Conservation (phyloP, 1,284 basidiomycete species). For the Earliella scabrosa region DNA sequence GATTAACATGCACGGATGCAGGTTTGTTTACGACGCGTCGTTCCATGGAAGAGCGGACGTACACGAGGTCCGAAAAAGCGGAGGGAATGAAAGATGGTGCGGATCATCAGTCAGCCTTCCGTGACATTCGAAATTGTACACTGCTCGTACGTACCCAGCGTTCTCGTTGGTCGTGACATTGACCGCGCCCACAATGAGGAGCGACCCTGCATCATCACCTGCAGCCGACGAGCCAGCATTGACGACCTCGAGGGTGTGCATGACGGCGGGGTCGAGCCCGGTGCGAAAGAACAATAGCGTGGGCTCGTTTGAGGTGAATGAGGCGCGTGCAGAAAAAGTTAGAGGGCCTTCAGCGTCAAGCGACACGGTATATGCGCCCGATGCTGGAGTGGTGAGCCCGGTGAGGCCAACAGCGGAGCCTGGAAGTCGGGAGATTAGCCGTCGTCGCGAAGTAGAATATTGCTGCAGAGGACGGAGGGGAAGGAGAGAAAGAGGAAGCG, state of each 20-base stretch:
- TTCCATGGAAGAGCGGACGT: neutral
- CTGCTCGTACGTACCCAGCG: conserved; percentile 36
- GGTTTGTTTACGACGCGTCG: neutral
- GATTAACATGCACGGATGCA: conserved; percentile 7
- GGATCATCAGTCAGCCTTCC: conserved; percentile 14
- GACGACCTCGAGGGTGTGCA: conserved; percentile 55
- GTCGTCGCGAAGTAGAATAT: neutral
- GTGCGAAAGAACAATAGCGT: conserved; percentile 64
- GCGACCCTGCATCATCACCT: conserved; percentile 41
- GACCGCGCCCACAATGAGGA: conserved; percentile 45
- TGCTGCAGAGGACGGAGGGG: neutral
- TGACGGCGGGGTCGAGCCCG: conserved; percentile 53
- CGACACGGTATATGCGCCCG: conserved; percentile 61
- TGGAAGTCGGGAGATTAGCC: conserved; percentile 27
- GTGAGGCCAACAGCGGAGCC: conserved; percentile 62
- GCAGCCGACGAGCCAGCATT: conserved; percentile 47
- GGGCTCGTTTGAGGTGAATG: conserved; percentile 52
- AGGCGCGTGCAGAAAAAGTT: conserved; percentile 51
- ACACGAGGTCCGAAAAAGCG: conserved; percentile 8
- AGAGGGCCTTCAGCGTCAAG: conserved; percentile 53
- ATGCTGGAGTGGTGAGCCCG: conserved; percentile 56
- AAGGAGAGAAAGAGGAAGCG: neutral
- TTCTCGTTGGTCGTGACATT: conserved; percentile 46
- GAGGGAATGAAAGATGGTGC: conserved; percentile 33
- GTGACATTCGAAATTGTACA: conserved; percentile 11